Evolutionary conservation across 2,329 filamentous ascomycete genomes (phyloP).

Genomic region (Fusarium sp.): DNA sequence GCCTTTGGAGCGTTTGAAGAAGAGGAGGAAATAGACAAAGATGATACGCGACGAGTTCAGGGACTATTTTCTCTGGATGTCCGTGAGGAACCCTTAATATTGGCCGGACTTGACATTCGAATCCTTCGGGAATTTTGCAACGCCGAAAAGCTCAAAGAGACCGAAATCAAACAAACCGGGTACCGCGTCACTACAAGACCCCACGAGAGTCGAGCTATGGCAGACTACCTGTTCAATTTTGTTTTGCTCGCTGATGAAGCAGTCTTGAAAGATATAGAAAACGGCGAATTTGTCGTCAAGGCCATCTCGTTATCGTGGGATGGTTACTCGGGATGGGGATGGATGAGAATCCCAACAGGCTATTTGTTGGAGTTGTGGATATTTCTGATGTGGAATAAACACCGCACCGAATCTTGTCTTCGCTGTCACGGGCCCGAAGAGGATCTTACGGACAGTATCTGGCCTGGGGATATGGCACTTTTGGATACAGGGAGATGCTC

Average conservation of each 20-base stretch:
- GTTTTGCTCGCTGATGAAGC: neutral
- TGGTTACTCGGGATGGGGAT: neutral
- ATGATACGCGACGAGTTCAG: accelerated
- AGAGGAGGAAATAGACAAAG: accelerated
- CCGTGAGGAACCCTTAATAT: accelerated
- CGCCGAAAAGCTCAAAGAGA: neutral
- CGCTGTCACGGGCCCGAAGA: accelerated
- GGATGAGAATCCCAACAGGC: slow-evolving; percentile 2
- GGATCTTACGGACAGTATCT: accelerated
- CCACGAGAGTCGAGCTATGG: neutral
- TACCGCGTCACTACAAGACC: neutral
- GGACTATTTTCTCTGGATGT: neutral
- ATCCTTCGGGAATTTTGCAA: accelerated
- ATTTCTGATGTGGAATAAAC: neutral
- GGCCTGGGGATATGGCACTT: neutral
- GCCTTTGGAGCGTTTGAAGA: neutral
- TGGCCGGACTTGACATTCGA: accelerated
- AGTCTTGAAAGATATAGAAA: neutral
- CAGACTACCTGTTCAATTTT: neutral
- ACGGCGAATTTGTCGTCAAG: neutral
- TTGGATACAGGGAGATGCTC: accelerated
- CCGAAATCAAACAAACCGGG: accelerated
- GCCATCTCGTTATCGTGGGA: neutral
- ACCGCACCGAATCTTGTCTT: accelerated
- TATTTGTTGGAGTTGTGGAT: slow-evolving; percentile 18